phyloP scores from a whole-genome alignment of 2,329 filamentous ascomycete genomes.

The Hypomyces rosellus region DNA sequence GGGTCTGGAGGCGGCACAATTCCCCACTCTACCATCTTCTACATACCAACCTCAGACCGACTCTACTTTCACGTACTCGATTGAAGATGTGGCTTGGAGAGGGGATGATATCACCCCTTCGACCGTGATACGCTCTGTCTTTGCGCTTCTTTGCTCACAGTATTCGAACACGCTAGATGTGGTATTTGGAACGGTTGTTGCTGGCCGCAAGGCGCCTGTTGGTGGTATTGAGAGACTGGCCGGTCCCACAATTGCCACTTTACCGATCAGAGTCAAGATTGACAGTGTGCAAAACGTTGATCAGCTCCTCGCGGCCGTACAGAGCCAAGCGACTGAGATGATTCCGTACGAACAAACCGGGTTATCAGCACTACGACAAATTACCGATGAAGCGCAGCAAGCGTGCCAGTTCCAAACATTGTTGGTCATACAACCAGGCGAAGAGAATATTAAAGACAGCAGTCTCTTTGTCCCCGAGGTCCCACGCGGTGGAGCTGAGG shows the following conservation, averaged over 20 bases:
- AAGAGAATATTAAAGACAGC: neutral
- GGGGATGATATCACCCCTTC: neutral
- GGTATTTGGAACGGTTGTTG: constrained; percentile 5
- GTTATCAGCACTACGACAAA: constrained; percentile 2
- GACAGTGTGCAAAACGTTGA: neutral
- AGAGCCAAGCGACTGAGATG: constrained; percentile 2
- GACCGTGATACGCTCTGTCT: constrained; percentile 1
- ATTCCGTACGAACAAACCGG: constrained; percentile 8
- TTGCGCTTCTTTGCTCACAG: constrained; percentile 1
- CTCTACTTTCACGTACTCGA: no score
- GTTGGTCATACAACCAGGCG: constrained; percentile 3
- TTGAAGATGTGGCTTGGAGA: no score
- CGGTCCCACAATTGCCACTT: constrained; percentile 6
- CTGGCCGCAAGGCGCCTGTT: constrained; percentile 6
- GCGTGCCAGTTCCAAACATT: constrained; percentile 7
- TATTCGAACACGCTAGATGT: constrained; percentile 4
- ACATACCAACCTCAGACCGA: no score
- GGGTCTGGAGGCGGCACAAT: no score
- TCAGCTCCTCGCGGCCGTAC: neutral
- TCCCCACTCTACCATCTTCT: no score
- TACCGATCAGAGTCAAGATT: neutral
- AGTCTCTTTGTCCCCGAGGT: no score
- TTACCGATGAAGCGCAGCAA: neutral
- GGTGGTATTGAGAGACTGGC: constrained; percentile 3
- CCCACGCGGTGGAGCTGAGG: no score